These are phyloP conservation scores for Ophiobolus disseminans DNA, from an alignment of 2,329 filamentous ascomycete species.

Conservation along the genomic window DNA sequence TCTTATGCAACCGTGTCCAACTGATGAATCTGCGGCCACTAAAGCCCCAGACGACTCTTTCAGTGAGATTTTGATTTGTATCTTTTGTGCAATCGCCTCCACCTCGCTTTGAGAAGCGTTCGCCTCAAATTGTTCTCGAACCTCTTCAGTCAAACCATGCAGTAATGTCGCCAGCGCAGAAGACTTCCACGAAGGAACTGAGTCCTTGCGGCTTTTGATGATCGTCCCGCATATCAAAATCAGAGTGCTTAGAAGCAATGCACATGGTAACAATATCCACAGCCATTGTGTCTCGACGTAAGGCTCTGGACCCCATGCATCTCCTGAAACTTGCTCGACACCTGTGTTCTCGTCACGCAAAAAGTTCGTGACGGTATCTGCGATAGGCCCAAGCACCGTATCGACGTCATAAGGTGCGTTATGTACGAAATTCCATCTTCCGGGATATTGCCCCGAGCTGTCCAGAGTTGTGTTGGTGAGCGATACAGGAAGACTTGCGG, in stretches of 20 bases:
- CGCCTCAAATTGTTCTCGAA: conserved; percentile 6
- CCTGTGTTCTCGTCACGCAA: conserved; percentile 9
- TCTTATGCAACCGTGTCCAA: too few relatives aligned
- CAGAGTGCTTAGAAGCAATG: conserved; percentile 13
- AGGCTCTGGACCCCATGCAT: conserved; percentile 17
- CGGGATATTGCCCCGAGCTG: not conserved
- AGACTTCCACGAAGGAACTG: conserved; percentile 21
- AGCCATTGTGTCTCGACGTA: conserved; percentile 21
- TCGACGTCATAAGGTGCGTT: conserved; percentile 18
- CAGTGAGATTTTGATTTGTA: not conserved
- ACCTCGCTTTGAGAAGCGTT: conserved; percentile 16
- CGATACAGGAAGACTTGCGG: not conserved
- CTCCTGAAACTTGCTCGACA: conserved; percentile 12
- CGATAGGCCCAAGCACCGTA: conserved; percentile 7
- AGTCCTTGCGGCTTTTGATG: conserved; percentile 6
- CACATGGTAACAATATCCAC: conserved; percentile 22
- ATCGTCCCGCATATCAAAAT: conserved; percentile 20
- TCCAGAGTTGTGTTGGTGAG: not conserved
- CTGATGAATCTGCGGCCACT: not conserved
- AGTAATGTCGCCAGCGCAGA: conserved; percentile 25
- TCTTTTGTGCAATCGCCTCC: conserved; percentile 17
- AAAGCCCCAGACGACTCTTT: not conserved
- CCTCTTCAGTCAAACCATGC: conserved; percentile 26
- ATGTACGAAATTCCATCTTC: conserved; percentile 19
- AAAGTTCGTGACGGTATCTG: conserved; percentile 19